Conservation (phyloP, 768 basidiomycete genomes). For the Omphalotus guepiniiformis region DNA sequence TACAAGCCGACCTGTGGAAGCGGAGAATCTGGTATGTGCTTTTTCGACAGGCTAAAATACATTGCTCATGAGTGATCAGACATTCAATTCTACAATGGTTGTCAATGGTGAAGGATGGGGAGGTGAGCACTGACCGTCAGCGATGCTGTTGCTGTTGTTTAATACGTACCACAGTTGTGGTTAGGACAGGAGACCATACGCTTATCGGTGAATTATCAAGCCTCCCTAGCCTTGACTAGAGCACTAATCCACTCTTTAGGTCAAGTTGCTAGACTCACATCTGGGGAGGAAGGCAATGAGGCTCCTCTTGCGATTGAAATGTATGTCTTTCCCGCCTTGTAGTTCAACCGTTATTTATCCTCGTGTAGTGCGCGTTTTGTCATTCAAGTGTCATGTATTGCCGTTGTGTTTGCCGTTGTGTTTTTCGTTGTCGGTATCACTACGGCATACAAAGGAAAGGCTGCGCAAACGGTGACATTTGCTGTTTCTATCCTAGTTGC, state of each 20-base stretch:
- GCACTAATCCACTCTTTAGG: too few relatives aligned
- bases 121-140: conserved; percentile 40
- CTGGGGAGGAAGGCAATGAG: conserved; percentile 58
- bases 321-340: conserved; percentile 26
- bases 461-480: conserved; percentile 52
- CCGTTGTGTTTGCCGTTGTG: conserved; percentile 55
- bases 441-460: conserved; percentile 61
- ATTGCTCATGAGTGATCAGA: conserved; percentile 29
- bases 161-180: conserved; percentile 3
- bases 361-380: conserved; percentile 53
- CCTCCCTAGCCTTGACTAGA: too few relatives aligned
- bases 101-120: conserved; percentile 75
- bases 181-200: conserved; percentile 61
- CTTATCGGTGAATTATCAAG: conserved; percentile 54
- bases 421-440: conserved; percentile 66
- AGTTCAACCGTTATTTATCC: conserved; percentile 5
- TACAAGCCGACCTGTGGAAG: conserved; percentile 48
- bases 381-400: conserved; percentile 55
- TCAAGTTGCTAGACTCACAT: conserved; percentile 65
- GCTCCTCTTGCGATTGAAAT: conserved; percentile 67
- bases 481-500: conserved; percentile 50
- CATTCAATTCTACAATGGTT: conserved; percentile 66
- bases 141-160: background rate
- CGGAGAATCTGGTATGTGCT: conserved; percentile 53
- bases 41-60: background rate